phyloP scores from a whole-genome alignment of 2,329 filamentous ascomycete genomes.

The Sporothrix brasiliensis region DNA sequence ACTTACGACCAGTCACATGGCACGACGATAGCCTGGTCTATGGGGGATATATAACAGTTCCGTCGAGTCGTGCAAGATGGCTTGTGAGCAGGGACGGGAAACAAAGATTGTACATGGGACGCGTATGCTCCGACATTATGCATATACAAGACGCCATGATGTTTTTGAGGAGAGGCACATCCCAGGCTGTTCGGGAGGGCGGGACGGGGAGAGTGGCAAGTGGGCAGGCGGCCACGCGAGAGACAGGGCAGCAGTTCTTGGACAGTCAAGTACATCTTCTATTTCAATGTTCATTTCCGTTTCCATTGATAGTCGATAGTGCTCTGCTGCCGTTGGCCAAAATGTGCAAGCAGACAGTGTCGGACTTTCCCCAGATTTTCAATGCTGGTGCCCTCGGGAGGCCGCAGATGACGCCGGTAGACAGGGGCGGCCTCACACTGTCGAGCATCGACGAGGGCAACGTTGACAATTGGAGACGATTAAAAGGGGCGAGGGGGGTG shows the following conservation, averaged over 20 bases:
- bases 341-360: neutral
- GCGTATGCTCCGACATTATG: neutral
- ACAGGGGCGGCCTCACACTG: neutral
- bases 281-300: too few species aligned
- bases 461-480: neutral
- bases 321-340: neutral
- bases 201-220: too few species aligned
- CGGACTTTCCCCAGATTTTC: constrained; percentile 22
- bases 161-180: neutral
- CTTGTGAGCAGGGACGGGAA: too few species aligned
- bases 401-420: constrained; percentile 16
- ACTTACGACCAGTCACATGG: constrained; percentile 20
- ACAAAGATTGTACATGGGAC: neutral
- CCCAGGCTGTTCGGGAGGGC: neutral
- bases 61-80: neutral
- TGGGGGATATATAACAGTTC: neutral
- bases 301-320: neutral
- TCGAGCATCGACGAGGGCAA: neutral
- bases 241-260: neutral
- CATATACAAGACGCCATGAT: neutral
- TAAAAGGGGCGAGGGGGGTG: neutral
- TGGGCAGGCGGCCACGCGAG: too few species aligned
- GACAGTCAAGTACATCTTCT: neutral
- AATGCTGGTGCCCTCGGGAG: neutral
- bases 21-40: neutral